Conservation (phyloP, 805 yeast species). For the Yarrowia sp. region DNA sequence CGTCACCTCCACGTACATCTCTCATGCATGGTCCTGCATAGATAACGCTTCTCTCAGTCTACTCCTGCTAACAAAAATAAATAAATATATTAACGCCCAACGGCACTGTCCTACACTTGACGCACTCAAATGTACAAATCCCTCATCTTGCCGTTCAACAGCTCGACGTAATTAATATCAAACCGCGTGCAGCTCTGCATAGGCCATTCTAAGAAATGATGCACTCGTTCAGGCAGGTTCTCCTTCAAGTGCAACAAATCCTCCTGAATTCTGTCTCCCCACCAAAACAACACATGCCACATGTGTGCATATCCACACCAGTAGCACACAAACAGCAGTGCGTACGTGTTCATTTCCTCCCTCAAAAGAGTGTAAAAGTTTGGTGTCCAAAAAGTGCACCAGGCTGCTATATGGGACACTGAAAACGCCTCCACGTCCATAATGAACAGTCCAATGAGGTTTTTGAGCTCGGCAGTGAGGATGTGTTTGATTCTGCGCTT, state of each 20-base stretch:
- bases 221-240: background rate
- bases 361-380: background rate
- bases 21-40: too few species aligned
- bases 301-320: background rate
- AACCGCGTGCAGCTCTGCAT: background rate
- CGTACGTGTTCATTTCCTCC: background rate
- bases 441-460: background rate
- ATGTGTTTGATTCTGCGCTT: background rate
- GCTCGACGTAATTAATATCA: background rate
- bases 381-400: constrained; percentile 6
- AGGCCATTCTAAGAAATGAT: background rate
- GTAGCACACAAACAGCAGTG: background rate
- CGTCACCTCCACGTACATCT: too few species aligned
- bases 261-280: background rate
- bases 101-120: too few species aligned
- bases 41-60: too few species aligned
- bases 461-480: background rate
- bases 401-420: background rate
- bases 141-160: constrained; percentile 10
- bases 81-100: background rate
- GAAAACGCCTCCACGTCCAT: background rate
- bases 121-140: background rate
- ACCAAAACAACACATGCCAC: background rate
- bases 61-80: background rate
- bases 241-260: background rate